A percentile compares a stretch with the other conserved stretches of the same genome.
These are phyloP conservation scores for Nannizziopsis barbatae DNA, from an alignment of 2,329 filamentous ascomycete species.

Conservation along the genomic window DNA sequence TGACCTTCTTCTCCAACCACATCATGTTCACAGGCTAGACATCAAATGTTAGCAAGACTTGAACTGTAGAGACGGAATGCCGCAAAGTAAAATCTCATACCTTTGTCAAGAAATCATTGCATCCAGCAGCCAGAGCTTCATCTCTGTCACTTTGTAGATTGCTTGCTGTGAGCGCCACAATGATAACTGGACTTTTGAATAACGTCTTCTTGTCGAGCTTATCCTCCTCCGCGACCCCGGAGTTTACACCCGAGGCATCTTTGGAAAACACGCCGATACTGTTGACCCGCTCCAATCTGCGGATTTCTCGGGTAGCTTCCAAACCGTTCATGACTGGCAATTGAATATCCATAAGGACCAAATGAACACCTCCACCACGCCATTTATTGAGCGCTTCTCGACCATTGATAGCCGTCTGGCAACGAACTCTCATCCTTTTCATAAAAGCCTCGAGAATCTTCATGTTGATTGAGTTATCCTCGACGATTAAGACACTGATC, in stretches of 20 bases:
- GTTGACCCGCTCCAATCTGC: conserved; percentile 78
- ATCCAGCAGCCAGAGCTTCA: conserved; percentile 86
- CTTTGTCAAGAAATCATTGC: conserved; percentile 97
- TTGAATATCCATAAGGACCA: conserved; percentile 98
- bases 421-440: conserved; percentile 87
- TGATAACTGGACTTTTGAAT: conserved; percentile 96
- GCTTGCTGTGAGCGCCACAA: conserved; percentile 89
- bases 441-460: conserved; percentile 90
- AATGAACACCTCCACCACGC: conserved; percentile 81
- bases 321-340: conserved; percentile 92
- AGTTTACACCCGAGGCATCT: conserved; percentile 39
- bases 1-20: conserved; percentile 94
- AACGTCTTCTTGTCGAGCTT: conserved; percentile 36
- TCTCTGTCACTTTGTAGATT: conserved; percentile 91
- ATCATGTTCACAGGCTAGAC: conserved; percentile 85
- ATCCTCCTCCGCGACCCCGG: conserved; percentile 21
- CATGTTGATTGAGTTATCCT: conserved; percentile 96
- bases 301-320: conserved; percentile 89
- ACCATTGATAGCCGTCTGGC: conserved; percentile 95
- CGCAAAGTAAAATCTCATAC: conserved; percentile 38
- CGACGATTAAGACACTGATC: conserved; percentile 94
- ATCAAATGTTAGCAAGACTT: conserved; percentile 3
- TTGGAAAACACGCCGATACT: conserved; percentile 82
- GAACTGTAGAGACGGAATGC: not conserved
- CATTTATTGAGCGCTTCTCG: conserved; percentile 88